Conservation (phyloP, 2,329 filamentous ascomycete species). For the Polytolypa hystricis region DNA sequence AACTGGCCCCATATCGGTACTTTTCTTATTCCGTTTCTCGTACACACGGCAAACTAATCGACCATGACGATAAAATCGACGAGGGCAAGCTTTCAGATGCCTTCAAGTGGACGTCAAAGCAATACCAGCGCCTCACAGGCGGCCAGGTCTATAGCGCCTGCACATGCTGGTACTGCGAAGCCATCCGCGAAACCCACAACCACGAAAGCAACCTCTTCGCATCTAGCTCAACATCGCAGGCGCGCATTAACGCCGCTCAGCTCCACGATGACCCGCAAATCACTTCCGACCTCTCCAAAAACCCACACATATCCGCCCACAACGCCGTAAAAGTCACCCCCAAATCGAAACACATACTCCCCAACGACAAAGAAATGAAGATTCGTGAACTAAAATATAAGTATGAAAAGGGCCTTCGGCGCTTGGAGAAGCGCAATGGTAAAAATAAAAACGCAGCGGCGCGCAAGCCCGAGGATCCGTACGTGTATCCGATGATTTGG, state of each 20-base stretch:
- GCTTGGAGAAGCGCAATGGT: conserved; percentile 20
- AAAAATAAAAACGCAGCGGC: conserved; percentile 23
- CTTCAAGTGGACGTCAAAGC: conserved; percentile 63
- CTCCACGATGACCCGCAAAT: conserved; percentile 31
- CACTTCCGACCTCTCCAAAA: conserved; percentile 42
- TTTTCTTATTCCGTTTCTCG: conserved; percentile 43
- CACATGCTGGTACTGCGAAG: conserved; percentile 77
- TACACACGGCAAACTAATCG: conserved; percentile 49
- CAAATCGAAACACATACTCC: too few species aligned
- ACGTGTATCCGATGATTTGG: conserved; percentile 27
- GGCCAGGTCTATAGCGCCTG: conserved; percentile 63
- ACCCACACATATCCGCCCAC: conserved; percentile 63
- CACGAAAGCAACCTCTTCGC: conserved; percentile 30
- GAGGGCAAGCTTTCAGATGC: conserved; percentile 51
- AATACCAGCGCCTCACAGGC: conserved; percentile 53
- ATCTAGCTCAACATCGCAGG: conserved; percentile 39
- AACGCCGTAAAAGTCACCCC: conserved; percentile 45
- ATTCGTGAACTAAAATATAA: neutral
- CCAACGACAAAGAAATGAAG: too few species aligned
- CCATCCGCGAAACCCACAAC: conserved; percentile 48
- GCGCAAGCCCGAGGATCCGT: conserved; percentile 8
- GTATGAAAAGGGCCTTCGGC: conserved; percentile 18
- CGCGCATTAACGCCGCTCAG: conserved; percentile 40
- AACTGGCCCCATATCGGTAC: conserved; percentile 56
- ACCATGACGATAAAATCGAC: conserved; percentile 77